Evolutionary conservation across 164 flowering plant genomes (phyloP), one percentile per base, ranked within the genome.

Genomic region (Aristolochia californica): DNA sequence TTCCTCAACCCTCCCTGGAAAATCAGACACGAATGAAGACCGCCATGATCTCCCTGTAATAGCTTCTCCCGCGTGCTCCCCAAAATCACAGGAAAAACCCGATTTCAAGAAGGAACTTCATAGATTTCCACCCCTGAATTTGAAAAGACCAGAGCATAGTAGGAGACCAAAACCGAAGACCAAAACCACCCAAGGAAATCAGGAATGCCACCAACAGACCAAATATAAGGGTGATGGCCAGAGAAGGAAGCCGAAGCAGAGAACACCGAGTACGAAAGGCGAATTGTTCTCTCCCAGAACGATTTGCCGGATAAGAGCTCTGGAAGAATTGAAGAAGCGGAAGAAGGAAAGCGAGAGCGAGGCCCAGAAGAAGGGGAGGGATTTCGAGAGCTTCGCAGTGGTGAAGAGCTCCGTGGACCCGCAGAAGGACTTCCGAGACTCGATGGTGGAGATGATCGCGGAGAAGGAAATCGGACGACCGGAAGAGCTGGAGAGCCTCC

Each of bases 401-500:
- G 85, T 75, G 53, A 91, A 88, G 67, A 63, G 71, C 28, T 88
- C 96, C n/a, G 62, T 60, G 3, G 73, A 86, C 50, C 95, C 95
- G 2, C 75, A 75, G 52, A 61, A 75, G 68, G 98, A 91, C 59
- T 91, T 91, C 70, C 73, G 78, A 61, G 88, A 84, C 25, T 91
- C 98, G 25, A 91, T 91, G 98, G 57, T 81, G 45, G 98, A 91
- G 73, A 91, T 91, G 98, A 88, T 91, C 50, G 26, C 53, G 21
- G 90, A 81, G 71, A 77, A 76, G 50, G 53, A 65, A 45, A 83
- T 88, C 28, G 66, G 64, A 34, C 58, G 25, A 45, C 71, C 85
- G 7, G 82, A 83, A 48, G 88, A 88, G 62, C 80, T 91, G 1
- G 90, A 91, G 68, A 84, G 80, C 24, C 90, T 91, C 61, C 71